Percentiles rank a stretch among this genome's conserved stretches.
phyloP scores from a whole-genome alignment of 2,329 filamentous ascomycete species.

The Fusarium temperatum region DNA sequence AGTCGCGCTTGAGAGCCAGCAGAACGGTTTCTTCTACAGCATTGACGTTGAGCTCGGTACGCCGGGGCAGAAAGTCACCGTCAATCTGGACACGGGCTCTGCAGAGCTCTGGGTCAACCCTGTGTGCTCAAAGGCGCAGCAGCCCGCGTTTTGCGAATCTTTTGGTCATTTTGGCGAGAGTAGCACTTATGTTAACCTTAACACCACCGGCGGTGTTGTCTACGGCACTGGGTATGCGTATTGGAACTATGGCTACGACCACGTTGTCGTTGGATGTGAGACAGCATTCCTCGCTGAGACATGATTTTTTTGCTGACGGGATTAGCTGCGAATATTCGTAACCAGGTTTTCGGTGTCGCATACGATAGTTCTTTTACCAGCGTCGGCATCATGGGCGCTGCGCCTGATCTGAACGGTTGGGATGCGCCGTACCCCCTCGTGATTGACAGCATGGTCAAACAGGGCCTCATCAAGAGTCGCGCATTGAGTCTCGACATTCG shows the following conservation, averaged over 20 bases:
- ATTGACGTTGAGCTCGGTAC: slow-evolving; percentile 51
- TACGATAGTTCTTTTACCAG: slow-evolving; percentile 42
- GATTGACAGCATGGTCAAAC: slow-evolving; percentile 47
- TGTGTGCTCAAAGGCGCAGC: slow-evolving; percentile 46
- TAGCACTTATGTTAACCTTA: slow-evolving; percentile 42
- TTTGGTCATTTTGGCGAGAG: slow-evolving; percentile 46
- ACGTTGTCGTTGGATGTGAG: slow-evolving; percentile 47
- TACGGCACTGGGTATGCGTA: slow-evolving; percentile 48
- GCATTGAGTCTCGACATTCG: slow-evolving; percentile 50
- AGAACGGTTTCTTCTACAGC: slow-evolving; percentile 50
- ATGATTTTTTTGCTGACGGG: neutral
- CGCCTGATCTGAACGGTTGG: slow-evolving; percentile 48
- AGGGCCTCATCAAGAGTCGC: slow-evolving; percentile 50
- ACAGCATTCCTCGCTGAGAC: neutral
- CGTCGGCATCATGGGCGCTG: slow-evolving; percentile 49
- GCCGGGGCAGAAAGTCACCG: slow-evolving; percentile 49
- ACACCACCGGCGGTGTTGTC: slow-evolving; percentile 38
- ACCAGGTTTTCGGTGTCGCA: slow-evolving; percentile 51
- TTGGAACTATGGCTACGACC: slow-evolving; percentile 48
- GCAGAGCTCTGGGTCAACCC: slow-evolving; percentile 56
- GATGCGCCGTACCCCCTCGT: slow-evolving; percentile 46
- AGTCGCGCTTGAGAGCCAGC: slow-evolving; percentile 36
- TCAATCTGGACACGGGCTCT: slow-evolving; percentile 55
- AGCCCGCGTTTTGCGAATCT: slow-evolving; percentile 41
- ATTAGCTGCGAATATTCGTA: slow-evolving; percentile 44